Base-by-base conservation (phyloP, 2,329 filamentous ascomycete species). In the Arthroderma uncinatum region DNA sequence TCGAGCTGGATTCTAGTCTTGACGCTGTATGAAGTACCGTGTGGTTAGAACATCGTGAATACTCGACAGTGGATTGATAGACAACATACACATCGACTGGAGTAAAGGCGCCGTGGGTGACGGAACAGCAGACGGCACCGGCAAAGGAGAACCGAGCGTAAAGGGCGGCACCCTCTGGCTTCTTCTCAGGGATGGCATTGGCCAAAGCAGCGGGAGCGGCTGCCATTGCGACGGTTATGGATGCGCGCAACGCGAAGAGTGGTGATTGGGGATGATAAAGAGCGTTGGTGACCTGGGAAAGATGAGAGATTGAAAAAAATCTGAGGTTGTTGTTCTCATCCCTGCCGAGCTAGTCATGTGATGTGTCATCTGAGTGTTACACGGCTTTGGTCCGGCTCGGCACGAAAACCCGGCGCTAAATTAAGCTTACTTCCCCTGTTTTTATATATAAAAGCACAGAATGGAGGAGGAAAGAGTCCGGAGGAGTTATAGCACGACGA, bases 141-240 rank as follows among this genome's bases (percentile, higher is more conserved):
- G 93, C 91, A 70, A 98, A 87, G 78, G 93, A 92, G 80, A 96
- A 96, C 77, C 89, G 84, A 69, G 89, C 88, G 85, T 97, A 97
- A 68, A 98, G 88, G 60, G 74, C 78, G 65, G 90, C 52, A 62
- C 84, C 83, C 44, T 58, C 56, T 25, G 58, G 55, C 21, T 59
- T 55, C 10, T 63, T 62, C 37, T 53, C 14, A 30, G 47, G 47
- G 47, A 50, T 16, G 47, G 47, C 47, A 14, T 50, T 23, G 33
- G 47, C 47, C 23, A 60, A 59, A 44, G 63, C 63, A 55, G 62
- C 63, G 28, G 57, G 61, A 28, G 50, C 60, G 44, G 58, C 57
- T 28, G 52, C 40, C 30, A 60, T 61, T 52, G 39, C 23, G 12
- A 42, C n/a, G 40, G 40, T 44, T 21, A 23, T 30, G 47, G 12